These are phyloP conservation scores for Stramenopiles sp. DNA, from an alignment of 352 stramenopile genomes.

Conservation along the genomic window DNA sequence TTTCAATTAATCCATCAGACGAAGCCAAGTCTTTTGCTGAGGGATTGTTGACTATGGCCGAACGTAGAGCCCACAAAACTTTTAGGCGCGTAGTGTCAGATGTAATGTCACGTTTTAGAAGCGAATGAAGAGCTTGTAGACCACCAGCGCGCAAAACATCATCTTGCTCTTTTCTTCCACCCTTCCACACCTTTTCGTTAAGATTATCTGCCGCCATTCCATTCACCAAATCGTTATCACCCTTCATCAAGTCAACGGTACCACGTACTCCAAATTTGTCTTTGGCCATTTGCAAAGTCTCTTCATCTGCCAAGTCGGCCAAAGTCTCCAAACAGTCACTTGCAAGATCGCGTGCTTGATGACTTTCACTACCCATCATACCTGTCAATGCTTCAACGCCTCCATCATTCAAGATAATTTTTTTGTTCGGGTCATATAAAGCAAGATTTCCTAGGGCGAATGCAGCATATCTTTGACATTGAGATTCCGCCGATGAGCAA, in stretches of 20 bases:
- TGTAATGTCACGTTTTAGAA: not conserved
- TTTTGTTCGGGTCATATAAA: conserved; percentile 57
- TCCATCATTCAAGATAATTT: conserved; percentile 38
- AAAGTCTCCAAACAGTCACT: conserved; percentile 48
- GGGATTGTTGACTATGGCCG: not conserved
- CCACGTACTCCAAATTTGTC: conserved; percentile 37
- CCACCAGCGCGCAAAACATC: not conserved
- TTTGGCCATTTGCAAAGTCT: conserved; percentile 27
- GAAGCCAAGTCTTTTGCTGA: not conserved
- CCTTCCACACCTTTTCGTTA: conserved; percentile 46
- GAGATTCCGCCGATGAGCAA: conserved; percentile 21
- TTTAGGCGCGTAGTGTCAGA: not conserved
- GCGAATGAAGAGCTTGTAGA: not conserved
- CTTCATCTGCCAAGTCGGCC: conserved; percentile 36
- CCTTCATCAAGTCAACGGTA: conserved; percentile 41
- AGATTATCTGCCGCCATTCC: conserved; percentile 48
- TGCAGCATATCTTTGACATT: conserved; percentile 40
- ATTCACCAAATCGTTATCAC: conserved; percentile 34
- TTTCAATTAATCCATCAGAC: not conserved
- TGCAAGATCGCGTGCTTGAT: conserved; percentile 40
- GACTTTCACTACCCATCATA: conserved; percentile 38
- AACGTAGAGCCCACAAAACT: not conserved
- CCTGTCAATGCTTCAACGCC: conserved; percentile 52
- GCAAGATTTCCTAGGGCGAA: conserved; percentile 54
- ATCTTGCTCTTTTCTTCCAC: not conserved